These are phyloP conservation scores for Leccinum imitatum DNA, from an alignment of 768 basidiomycete genomes.

Conservation along the genomic window DNA sequence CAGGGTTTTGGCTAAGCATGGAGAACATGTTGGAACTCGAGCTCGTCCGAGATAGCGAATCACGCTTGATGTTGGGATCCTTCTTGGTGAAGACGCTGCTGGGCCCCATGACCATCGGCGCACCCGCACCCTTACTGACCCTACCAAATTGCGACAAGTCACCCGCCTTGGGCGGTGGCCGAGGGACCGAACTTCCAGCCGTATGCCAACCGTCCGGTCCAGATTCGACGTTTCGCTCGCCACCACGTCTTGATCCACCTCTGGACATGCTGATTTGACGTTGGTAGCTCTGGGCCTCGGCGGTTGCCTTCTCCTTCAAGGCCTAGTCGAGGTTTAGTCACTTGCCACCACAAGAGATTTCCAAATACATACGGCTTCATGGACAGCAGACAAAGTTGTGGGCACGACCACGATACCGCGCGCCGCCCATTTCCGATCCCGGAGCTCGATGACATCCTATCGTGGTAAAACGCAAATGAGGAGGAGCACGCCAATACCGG, in stretches of 20 bases:
- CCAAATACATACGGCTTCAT: constrained; percentile 65
- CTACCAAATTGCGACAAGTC: no score
- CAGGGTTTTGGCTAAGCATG: no score
- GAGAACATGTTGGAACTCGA: no score
- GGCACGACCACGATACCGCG: constrained; percentile 76
- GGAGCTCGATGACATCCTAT: constrained; percentile 90
- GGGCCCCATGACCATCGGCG: no score
- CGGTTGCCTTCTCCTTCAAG: constrained; percentile 76
- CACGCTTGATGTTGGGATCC: no score
- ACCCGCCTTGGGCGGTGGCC: constrained; percentile 36
- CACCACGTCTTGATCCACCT: constrained; percentile 86
- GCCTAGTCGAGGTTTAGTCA: constrained; percentile 44
- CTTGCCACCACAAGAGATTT: background rate
- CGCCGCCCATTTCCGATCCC: constrained; percentile 76
- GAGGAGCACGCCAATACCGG: background rate
- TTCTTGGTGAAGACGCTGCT: no score
- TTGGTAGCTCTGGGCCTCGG: constrained; percentile 57
- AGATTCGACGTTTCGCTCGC: constrained; percentile 59
- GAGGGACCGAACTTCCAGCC: constrained; percentile 48
- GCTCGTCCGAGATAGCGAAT: no score
- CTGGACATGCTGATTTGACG: constrained; percentile 81
- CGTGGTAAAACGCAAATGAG: background rate
- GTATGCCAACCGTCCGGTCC: constrained; percentile 90
- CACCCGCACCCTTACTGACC: no score
- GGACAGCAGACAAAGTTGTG: constrained; percentile 84